Conservation (phyloP, 129 eudicot genomes). For the Gnaphalium uliginosum region DNA sequence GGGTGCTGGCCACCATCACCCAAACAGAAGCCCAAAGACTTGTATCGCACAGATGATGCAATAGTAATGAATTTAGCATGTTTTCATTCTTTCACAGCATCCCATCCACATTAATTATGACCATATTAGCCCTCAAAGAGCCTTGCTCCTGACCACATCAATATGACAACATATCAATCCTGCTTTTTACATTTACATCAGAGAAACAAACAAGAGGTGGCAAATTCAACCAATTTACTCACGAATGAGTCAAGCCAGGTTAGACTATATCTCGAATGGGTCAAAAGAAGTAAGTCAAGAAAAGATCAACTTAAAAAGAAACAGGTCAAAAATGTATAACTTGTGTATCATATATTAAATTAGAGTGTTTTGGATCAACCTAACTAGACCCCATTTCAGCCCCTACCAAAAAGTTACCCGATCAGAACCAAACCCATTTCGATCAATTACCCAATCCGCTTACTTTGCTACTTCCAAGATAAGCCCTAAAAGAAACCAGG, state of each 20-base stretch:
- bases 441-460: not conserved
- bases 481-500: not conserved
- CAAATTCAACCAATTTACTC: not conserved
- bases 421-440: not conserved
- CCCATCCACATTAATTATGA: slow-evolving; percentile 16
- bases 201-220: not conserved
- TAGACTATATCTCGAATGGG: not conserved
- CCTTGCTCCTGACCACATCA: slow-evolving; percentile 31
- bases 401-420: not conserved
- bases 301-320: not conserved
- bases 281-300: not conserved
- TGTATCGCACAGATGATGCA: slow-evolving; percentile 17
- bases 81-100: slow-evolving; percentile 17
- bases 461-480: not conserved
- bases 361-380: no score
- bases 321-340: not conserved
- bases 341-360: not conserved
- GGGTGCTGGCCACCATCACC: not conserved
- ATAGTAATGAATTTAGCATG: slow-evolving; percentile 6
- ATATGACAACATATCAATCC: slow-evolving; percentile 24
- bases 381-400: not conserved
- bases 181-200: not conserved
- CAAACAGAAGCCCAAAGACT: slow-evolving; percentile 23
- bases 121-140: slow-evolving; percentile 29
- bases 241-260: not conserved